Evolutionary conservation across 2,329 filamentous ascomycete genomes (phyloP), one percentile per base, ranked within the genome.

Genomic region (Fusarium pseudoanthophilum): DNA sequence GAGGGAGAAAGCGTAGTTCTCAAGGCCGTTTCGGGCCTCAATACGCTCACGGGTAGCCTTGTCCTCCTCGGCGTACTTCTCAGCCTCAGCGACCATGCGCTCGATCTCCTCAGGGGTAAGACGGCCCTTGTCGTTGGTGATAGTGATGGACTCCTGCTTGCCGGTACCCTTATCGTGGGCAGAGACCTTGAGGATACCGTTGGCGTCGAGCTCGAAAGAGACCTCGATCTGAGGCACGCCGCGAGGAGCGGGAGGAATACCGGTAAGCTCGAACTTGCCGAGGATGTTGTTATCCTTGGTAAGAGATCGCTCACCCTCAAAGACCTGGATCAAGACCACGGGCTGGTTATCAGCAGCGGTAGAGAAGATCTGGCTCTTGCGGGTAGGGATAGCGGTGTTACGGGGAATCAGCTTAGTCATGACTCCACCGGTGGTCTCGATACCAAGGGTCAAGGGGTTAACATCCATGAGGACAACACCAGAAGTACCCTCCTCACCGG

Each of bases 51-150:
- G 94, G 81, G 94, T 97, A 74, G 95, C 95, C 91, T 98, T 98
- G 89, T 99, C 96, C 87, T 98, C 96, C 85, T 99, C 96, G 82
- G 96, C 96, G 83, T 95, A 98, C 87, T 98, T 94, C 91, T 98
- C 96, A 71, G 96, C 96, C 87, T 99, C 96, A 78, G 92, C 92
- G 75, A 99, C 95, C 96, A 99, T 99, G 85, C 96, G 96, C 85
- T 98, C 95, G 79, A 99, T 99, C 85, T 99, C 96, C 78, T 99
- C 96, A 81, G 93, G 92, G 79, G 93, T 95, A 59, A 99, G 92
- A 84, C 96, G 95, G 78, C 96, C 96, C 92, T 98, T 98, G 87
- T 99, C 96, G 87, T 99, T 98, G 87, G 93, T 98, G 83, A 99
- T 99, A 79, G 96, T 98, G 84, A 99, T 98, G 74, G 93, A 95